A percentile compares a stretch with the other conserved stretches of the same genome.
phyloP scores from a whole-genome alignment of 2,329 filamentous ascomycete genomes.

The Magnaporthiopsis rhizophila region DNA sequence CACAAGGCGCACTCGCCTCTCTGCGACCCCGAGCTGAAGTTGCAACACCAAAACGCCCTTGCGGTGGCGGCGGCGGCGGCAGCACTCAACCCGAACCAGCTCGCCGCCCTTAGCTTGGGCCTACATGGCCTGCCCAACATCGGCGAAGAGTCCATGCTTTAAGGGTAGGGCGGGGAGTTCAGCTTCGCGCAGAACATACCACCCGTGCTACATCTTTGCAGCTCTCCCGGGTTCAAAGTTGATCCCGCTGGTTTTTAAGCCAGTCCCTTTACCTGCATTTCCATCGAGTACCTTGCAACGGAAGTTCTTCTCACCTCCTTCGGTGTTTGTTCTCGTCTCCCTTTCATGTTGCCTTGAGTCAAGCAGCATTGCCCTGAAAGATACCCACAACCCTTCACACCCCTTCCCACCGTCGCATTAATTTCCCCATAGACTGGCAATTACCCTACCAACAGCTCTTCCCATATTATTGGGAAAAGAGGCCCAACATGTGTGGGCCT shows the following conservation, averaged over 20 bases:
- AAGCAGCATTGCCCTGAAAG: neutral
- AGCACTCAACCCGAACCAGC: slow-evolving; percentile 18
- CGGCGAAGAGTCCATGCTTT: slow-evolving; percentile 32
- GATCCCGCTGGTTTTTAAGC: neutral
- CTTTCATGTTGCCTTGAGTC: neutral
- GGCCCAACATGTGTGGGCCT: neutral
- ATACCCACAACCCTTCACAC: neutral
- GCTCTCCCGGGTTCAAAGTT: neutral
- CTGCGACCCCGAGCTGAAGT: slow-evolving; percentile 74
- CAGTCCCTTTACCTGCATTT: neutral
- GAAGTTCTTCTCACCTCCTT: neutral
- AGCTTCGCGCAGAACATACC: neutral
- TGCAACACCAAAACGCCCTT: slow-evolving; percentile 27
- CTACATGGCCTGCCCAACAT: slow-evolving; percentile 29
- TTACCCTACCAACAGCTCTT: neutral
- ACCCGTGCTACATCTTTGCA: neutral
- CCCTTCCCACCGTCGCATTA: neutral
- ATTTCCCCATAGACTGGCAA: neutral
- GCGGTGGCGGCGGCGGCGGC: slow-evolving; percentile 25
- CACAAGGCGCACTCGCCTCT: slow-evolving; percentile 77
- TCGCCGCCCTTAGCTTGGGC: slow-evolving; percentile 25
- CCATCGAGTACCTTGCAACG: neutral
- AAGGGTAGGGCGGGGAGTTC: slow-evolving; percentile 4
- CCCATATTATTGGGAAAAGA: neutral
- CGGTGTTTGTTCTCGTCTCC: neutral